A percentile compares a stretch with the other conserved stretches of the same genome.
Conservation (phyloP, 2,329 filamentous ascomycete species). For the Fusarium caatingaense region DNA sequence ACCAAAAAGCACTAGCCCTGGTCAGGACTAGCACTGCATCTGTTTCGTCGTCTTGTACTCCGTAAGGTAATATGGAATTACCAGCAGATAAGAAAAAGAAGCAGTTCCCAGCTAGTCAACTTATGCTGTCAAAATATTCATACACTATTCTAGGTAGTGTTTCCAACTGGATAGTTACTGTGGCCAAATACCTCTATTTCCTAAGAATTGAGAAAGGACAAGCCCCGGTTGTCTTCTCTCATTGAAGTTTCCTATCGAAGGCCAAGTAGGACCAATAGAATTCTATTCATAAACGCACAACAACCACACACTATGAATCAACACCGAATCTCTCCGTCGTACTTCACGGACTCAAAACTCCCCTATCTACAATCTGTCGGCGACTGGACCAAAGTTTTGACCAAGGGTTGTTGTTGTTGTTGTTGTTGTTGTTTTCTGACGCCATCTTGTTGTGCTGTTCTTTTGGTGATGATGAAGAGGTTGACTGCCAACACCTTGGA, state of each 20-base stretch:
- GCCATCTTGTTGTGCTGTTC: neutral
- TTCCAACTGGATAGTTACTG: neutral
- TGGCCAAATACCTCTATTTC: neutral
- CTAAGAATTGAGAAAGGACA: neutral
- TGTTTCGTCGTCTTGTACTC: neutral
- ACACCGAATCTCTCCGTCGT: neutral
- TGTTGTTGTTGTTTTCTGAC: too few species aligned
- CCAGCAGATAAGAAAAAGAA: too few species aligned
- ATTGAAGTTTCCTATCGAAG: neutral
- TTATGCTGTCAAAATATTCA: neutral
- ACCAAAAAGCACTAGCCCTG: neutral
- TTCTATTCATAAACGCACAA: neutral
- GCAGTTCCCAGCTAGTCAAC: neutral
- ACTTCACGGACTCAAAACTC: neutral
- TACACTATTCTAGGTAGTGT: neutral
- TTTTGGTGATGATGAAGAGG: neutral
- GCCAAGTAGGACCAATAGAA: neutral
- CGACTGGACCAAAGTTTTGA: neutral
- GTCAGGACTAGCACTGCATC: neutral
- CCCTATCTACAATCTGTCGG: neutral
- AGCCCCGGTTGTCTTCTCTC: neutral
- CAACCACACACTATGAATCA: neutral
- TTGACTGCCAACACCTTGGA: neutral
- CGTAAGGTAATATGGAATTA: too few species aligned
- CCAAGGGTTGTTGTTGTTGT: neutral